These are phyloP conservation scores for Malassezia japonica DNA, from an alignment of 1,284 basidiomycete genomes.

Conservation along the genomic window DNA sequence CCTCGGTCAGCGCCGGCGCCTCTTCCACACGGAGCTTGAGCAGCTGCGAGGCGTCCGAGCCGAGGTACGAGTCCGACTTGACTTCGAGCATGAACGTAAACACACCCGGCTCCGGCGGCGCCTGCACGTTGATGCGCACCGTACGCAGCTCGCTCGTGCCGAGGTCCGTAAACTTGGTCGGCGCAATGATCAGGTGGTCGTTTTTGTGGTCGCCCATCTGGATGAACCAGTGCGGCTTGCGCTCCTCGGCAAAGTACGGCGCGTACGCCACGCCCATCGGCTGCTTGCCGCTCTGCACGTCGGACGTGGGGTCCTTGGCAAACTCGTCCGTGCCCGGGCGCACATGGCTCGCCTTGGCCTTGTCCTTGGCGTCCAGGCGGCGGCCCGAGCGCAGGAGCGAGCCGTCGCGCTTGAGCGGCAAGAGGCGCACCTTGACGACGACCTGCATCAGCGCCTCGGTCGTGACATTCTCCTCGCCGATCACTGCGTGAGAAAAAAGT, in stretches of 20 bases:
- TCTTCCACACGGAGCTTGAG: constrained; percentile 55
- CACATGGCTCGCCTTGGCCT: constrained; percentile 46
- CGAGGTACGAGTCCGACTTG: constrained; percentile 75
- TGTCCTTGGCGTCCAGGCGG: constrained; percentile 38
- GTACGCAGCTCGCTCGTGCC: constrained; percentile 61
- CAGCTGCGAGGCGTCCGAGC: constrained; percentile 57
- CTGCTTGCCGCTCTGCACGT: constrained; percentile 50
- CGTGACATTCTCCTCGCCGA: constrained; percentile 77
- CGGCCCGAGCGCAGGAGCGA: constrained; percentile 29
- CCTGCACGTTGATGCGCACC: constrained; percentile 88
- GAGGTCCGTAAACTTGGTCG: constrained; percentile 62
- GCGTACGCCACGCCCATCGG: constrained; percentile 67
- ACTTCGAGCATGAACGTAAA: constrained; percentile 84
- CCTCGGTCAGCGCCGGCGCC: constrained; percentile 50
- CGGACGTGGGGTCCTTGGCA: constrained; percentile 16
- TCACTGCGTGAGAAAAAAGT: constrained; percentile 47
- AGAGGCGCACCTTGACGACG: constrained; percentile 67
- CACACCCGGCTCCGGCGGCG: constrained; percentile 70
- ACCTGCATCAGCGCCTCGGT: constrained; percentile 83
- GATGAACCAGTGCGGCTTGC: constrained; percentile 50
- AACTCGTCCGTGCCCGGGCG: constrained; percentile 32
- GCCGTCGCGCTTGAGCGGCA: constrained; percentile 52
- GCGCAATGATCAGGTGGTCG: constrained; percentile 81
- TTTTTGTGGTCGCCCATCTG: constrained; percentile 81
- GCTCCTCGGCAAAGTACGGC: constrained; percentile 69